Conservation (phyloP, 345 rosid genomes). For the Physaria fendleri region DNA sequence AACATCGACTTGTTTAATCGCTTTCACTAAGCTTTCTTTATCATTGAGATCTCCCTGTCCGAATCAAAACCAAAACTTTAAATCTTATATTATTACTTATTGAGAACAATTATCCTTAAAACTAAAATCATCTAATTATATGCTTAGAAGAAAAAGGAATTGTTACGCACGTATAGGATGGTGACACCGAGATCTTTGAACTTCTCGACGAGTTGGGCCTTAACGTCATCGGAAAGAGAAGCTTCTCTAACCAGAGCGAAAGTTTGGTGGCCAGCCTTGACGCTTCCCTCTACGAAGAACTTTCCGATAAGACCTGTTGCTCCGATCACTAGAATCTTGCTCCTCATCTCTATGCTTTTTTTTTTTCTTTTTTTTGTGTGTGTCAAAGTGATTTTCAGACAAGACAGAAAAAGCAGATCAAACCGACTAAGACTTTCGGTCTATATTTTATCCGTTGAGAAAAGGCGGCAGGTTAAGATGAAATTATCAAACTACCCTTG, state of each 20-base stretch:
- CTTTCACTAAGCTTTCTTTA: constrained; percentile 61
- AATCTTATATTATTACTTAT: not conserved
- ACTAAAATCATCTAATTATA: no score
- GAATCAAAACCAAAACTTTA: no score
- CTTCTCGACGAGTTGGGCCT: constrained; percentile 26
- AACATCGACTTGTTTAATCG: constrained; percentile 64
- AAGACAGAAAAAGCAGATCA: no score
- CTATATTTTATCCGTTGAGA: no score
- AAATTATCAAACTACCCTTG: no score
- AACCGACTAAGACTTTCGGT: no score
- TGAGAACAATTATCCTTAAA: not conserved
- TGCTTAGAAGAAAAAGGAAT: no score
- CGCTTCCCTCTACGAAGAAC: constrained; percentile 32
- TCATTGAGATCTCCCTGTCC: constrained; percentile 37
- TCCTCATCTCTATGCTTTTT: constrained; percentile 13
- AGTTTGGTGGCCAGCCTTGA: constrained; percentile 30
- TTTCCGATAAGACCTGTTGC: constrained; percentile 36
- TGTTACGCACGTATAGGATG: constrained; percentile 28
- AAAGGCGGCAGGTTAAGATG: no score
- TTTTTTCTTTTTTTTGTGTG: no score
- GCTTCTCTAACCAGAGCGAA: constrained; percentile 38
- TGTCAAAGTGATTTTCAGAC: no score
- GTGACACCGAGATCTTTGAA: constrained; percentile 37
- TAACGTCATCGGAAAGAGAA: constrained; percentile 29
- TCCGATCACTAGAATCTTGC: constrained; percentile 41